Percentiles rank a stretch among this genome's conserved stretches.
phyloP scores from a whole-genome alignment of 495 filamentous ascomycete genomes.

The Talaromyces thailandensis region DNA sequence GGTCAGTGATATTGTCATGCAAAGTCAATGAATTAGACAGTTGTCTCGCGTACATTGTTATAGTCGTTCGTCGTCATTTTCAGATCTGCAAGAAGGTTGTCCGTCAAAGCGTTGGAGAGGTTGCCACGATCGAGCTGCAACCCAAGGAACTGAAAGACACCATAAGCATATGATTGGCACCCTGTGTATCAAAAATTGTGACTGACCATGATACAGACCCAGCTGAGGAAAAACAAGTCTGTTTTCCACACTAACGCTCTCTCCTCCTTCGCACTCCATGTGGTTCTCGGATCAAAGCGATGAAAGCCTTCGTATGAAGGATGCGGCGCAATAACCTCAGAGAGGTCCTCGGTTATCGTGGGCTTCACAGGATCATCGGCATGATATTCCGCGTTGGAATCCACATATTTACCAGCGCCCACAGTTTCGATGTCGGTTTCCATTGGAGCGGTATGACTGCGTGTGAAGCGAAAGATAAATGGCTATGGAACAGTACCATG shows the following conservation, averaged over 20 bases:
- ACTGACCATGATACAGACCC: slow-evolving; percentile 33
- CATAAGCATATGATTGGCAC: slow-evolving; percentile 12
- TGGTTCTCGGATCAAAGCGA: slow-evolving; percentile 40
- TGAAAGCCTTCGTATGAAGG: slow-evolving; percentile 38
- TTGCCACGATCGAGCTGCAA: slow-evolving; percentile 52
- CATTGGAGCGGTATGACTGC: too few species aligned
- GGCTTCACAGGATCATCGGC: slow-evolving; percentile 7
- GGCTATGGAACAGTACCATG: too few species aligned
- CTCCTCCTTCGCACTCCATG: slow-evolving; percentile 48
- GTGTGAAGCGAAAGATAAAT: too few species aligned
- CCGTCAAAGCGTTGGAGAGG: slow-evolving; percentile 44
- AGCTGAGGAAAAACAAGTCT: slow-evolving; percentile 40
- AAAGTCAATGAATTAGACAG: slow-evolving; percentile 37
- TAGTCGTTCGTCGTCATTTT: slow-evolving; percentile 42
- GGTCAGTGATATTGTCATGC: slow-evolving; percentile 4
- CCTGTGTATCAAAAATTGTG: background rate
- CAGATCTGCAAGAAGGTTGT: slow-evolving; percentile 46
- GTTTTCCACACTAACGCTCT: slow-evolving; percentile 40
- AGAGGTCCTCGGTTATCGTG: slow-evolving; percentile 11
- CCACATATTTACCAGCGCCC: background rate
- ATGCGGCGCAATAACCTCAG: slow-evolving; percentile 15
- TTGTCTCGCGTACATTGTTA: slow-evolving; percentile 22
- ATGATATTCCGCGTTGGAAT: slow-evolving; percentile 7
- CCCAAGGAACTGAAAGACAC: slow-evolving; percentile 40
- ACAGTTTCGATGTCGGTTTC: too few species aligned